These are phyloP conservation scores for Boletus rubropictus DNA, from an alignment of 768 basidiomycete genomes.

Conservation along the genomic window DNA sequence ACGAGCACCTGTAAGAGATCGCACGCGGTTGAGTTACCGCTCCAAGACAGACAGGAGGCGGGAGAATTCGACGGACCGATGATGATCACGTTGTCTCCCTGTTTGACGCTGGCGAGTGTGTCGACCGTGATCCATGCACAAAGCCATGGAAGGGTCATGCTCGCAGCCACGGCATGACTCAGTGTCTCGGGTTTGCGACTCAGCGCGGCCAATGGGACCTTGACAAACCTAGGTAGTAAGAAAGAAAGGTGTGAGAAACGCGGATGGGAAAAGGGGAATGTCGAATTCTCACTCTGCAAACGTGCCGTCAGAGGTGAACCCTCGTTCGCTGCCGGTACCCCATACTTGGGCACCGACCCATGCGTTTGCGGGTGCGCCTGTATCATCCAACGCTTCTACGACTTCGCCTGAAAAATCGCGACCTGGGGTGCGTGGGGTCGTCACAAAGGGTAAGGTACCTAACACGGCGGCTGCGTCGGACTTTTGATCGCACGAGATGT, in stretches of 20 bases:
- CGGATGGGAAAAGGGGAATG: background rate
- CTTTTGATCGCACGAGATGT: conserved; percentile 3
- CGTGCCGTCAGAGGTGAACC: conserved; percentile 30
- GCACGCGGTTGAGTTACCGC: background rate
- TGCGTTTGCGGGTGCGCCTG: conserved; percentile 10
- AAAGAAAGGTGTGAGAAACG: background rate
- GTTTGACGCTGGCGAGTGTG: conserved; percentile 29
- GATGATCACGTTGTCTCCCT: conserved; percentile 31
- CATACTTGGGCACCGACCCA: conserved; percentile 31
- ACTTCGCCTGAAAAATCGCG: conserved; percentile 34
- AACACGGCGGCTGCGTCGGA: conserved; percentile 28
- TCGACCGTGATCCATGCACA: conserved; percentile 36
- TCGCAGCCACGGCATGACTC: conserved; percentile 25
- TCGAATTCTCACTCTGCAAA: conserved; percentile 30
- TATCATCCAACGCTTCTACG: conserved; percentile 26
- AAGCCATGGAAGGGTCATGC: conserved; percentile 32
- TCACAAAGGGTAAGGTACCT: conserved; percentile 30
- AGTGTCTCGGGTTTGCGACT: conserved; percentile 29
- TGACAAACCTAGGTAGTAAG: conserved; percentile 20
- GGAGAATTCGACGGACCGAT: conserved; percentile 17
- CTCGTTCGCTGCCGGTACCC: conserved; percentile 31
- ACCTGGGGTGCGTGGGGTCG: conserved; percentile 28
- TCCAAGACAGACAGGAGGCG: background rate
- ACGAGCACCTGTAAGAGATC: conserved; percentile 23
- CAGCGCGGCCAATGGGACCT: conserved; percentile 25